phyloP scores from a whole-genome alignment of 345 rosid genomes.

The Populus ilicifolia region DNA sequence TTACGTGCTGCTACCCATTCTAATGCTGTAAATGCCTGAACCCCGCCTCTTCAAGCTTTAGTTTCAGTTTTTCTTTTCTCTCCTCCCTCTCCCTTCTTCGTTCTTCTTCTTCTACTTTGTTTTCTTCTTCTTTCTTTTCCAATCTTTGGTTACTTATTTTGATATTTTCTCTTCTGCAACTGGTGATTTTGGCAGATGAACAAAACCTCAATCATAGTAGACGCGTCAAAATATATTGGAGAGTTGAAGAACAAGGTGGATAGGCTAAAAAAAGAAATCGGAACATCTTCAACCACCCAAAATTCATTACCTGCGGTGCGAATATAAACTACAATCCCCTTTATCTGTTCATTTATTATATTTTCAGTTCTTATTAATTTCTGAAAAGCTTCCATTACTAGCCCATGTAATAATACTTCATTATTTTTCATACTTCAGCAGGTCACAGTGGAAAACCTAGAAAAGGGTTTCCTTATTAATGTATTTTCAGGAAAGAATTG shows the following conservation, averaged over 20 bases:
- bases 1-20: conserved; percentile 46
- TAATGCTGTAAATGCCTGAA: conserved; percentile 32
- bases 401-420: background rate
- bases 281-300: conserved; percentile 32
- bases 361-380: background rate
- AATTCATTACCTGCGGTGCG: conserved; percentile 41
- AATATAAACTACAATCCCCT: background rate
- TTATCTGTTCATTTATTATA: background rate
- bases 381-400: background rate
- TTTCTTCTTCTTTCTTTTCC: background rate
- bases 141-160: background rate
- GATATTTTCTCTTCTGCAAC: background rate
- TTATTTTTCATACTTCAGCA: conserved; percentile 20
- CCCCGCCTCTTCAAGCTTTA: background rate
- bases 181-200: conserved; percentile 40
- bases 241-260: conserved; percentile 73
- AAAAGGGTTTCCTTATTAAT: conserved; percentile 69
- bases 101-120: background rate
- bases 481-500: conserved; percentile 58
- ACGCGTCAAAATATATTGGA: conserved; percentile 80
- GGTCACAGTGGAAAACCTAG: conserved; percentile 79
- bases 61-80: background rate
- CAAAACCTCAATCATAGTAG: conserved; percentile 58
- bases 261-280: conserved; percentile 51
- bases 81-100: background rate